Conservation (phyloP, 441 rosid species). For the Populus hybrid region DNA sequence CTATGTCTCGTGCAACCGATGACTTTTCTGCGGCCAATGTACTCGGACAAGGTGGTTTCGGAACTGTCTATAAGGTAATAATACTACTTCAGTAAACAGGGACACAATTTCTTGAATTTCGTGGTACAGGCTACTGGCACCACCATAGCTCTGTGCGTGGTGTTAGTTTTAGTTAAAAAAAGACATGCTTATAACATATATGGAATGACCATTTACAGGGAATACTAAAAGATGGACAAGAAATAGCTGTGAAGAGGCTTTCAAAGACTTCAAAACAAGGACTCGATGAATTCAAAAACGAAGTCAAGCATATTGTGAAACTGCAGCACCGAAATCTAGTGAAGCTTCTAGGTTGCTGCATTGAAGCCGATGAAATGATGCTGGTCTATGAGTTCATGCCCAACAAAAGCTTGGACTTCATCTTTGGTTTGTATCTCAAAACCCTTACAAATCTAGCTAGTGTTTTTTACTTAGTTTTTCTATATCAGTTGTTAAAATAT, state of each 20-base stretch:
- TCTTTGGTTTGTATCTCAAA: conserved; percentile 33
- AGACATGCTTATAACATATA: neutral
- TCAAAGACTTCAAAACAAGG: conserved; percentile 43
- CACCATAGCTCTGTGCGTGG: neutral
- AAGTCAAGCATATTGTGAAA: too few species aligned
- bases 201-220: conserved; percentile 29
- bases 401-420: conserved; percentile 34
- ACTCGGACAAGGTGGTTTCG: neutral
- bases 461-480: neutral
- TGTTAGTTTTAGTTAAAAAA: neutral
- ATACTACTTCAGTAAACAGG: neutral
- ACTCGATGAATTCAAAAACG: conserved; percentile 34
- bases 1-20: neutral
- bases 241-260: conserved; percentile 45
- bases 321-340: too few species aligned
- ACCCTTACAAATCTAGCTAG: neutral
- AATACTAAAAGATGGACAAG: conserved; percentile 39
- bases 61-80: neutral
- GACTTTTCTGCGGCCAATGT: neutral
- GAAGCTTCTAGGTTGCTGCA: too few species aligned
- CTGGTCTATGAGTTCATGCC: too few species aligned
- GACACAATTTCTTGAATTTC: neutral
- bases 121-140: neutral
- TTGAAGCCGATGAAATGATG: too few species aligned
- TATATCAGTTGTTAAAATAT: neutral